Evolutionary conservation across 495 filamentous ascomycete genomes (phyloP), one percentile per base, ranked within the genome.

Genomic region (Neurospora africana): DNA sequence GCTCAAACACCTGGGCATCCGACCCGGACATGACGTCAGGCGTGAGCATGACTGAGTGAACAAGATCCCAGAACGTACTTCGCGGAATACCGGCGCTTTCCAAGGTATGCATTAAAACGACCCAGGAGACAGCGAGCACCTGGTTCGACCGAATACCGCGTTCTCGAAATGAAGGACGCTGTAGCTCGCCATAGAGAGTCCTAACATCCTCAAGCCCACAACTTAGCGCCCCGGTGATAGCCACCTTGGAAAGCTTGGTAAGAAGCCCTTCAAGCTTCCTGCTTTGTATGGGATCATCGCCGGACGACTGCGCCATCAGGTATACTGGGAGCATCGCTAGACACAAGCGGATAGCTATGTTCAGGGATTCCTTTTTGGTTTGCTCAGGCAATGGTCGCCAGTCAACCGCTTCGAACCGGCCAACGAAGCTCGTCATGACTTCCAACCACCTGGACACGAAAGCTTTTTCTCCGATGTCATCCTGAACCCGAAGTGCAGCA

Each of bases 111-210:
- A 89, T 87, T 8, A 88, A 75, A 69, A 93, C 80, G 39, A 95
- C 87, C 80, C 92, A 91, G 43, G 87, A 86, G 73, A 93, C 88
- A 35, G 89, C 83, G 3, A 84, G 72, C 65, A 83, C 82, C 35
- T 88, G 83, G 13, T 89, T 84, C 17, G 86, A 82, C 33, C 84
- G 84, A 70, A 97, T 90, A 0, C 92, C 93, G 43, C 80, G 84
- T 70, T 95, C 92, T 23, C 88, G 83, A 44, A 82, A 80, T 4
- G 85, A 76, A 37, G 81, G 75, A 6, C 78, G 81, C 72, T 89
- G 87, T 61, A 90, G 86, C 27, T 89, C 85, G 27, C 89, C 84
- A 70, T 93, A 88, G n/a, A 93, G 82, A n/a, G 78, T 77, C 23
- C 84, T 85, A 30, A 97, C 78, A 19, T 82, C 81, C 21, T 82